Evolutionary conservation across 208 protist genomes (phyloP), one percentile per base, ranked within the genome.

Genomic region (Crithidia expoeki): DNA sequence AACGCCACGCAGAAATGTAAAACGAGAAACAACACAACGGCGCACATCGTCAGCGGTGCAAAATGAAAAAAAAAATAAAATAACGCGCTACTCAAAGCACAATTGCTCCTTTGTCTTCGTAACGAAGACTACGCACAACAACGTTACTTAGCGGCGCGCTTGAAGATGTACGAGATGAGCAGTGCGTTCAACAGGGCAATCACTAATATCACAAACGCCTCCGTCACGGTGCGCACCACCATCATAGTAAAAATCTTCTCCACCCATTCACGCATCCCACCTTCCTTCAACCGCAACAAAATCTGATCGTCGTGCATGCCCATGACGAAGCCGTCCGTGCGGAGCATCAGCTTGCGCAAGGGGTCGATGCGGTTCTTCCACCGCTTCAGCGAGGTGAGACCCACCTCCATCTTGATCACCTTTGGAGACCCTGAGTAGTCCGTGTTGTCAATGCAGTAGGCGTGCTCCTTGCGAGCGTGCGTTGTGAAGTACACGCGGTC

Each of bases 401-500:
- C 87, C 34, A 95, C 73, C 32, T 81, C 76, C 79, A 95, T 86
- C 49, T 89, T 81, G 40, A 95, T 83, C 36, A 73, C 62, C 61
- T 95, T 93, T 21, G 47, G 68, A 21, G 40, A 51, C 10, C 80
- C 72, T 0, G 81, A 80, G 77, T 93, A 89, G 19, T 72, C 70
- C 1, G 74, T 53, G 63, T 93, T 95, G 80, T 95, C 84, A 47
- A 95, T 83, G 64, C 90, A 95, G 72, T 87, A 95, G 0, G 90
- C 76, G 65, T 95, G 84, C 62, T 93, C 85, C 30, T 81, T 64
- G 14, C 47, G 70, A 19, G 74, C 42, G 52, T 79, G 85, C 10
- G 88, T 93, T 1, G 86, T 92, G 62, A 92, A 92, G 79, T 91
- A 95, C 17, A 95, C 80, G 11, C 85, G 80, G 40, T 90, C 90